These are phyloP conservation scores for Colletotrichum orbiculare DNA, from an alignment of 2,329 filamentous ascomycete genomes.

Conservation along the genomic window DNA sequence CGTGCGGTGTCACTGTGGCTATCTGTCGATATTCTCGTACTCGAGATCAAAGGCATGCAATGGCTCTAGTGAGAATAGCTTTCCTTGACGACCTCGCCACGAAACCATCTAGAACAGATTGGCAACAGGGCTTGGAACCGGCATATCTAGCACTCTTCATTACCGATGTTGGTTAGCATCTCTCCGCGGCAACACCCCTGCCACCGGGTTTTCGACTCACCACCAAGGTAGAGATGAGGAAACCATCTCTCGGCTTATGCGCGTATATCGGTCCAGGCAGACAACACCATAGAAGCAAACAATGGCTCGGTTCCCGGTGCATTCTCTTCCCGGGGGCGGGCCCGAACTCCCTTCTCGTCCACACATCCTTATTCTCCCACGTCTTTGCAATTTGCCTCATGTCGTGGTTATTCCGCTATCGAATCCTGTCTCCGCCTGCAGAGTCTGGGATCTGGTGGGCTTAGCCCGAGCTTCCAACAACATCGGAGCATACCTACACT, in stretches of 20 bases:
- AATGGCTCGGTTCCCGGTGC: slow-evolving; percentile 1
- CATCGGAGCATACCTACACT: too few relatives aligned
- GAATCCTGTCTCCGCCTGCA: slow-evolving; percentile 1
- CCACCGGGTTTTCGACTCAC: slow-evolving; percentile 10
- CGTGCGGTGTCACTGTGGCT: too few relatives aligned
- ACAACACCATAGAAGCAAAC: background rate
- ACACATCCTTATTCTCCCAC: background rate
- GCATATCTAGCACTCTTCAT: background rate
- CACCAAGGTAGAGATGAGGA: slow-evolving; percentile 1
- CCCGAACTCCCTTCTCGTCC: slow-evolving; percentile 8
- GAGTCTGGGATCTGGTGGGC: background rate
- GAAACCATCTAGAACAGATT: slow-evolving; percentile 6
- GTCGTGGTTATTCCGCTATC: slow-evolving; percentile 13
- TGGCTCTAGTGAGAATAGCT: too few relatives aligned
- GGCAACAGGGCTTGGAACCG: background rate
- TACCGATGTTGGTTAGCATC: slow-evolving; percentile 11
- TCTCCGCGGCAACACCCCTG: slow-evolving; percentile 5
- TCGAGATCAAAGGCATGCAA: too few relatives aligned
- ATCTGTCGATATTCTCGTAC: too few relatives aligned
- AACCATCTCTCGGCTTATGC: too few relatives aligned
- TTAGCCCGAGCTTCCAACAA: too few relatives aligned
- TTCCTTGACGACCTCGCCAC: too few relatives aligned
- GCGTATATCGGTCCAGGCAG: too few relatives aligned
- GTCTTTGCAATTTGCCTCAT: slow-evolving; percentile 10
- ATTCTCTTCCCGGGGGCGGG: slow-evolving; percentile 6